Evolutionary conservation across 208 protist species (phyloP).

Genomic region (Wallacemonas collosoma): DNA sequence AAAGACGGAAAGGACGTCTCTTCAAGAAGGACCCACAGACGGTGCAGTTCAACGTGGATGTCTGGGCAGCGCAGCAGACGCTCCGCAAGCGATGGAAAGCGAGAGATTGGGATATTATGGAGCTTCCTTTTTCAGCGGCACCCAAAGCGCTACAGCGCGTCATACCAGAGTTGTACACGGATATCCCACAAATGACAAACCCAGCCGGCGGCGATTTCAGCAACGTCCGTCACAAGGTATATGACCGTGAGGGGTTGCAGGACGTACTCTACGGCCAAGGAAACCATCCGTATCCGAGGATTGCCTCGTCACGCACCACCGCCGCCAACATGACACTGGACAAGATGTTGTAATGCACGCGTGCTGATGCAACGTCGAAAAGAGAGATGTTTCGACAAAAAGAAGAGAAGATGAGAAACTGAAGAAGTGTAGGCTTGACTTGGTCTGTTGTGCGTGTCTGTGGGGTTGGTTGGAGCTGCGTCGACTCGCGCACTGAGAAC

Average conservation of each 20-base stretch:
- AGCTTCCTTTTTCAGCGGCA: slow-evolving; percentile 81
- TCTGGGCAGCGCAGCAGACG: slow-evolving; percentile 89
- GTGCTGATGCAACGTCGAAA: too few species aligned
- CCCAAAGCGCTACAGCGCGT: slow-evolving; percentile 84
- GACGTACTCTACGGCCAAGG: slow-evolving; percentile 55
- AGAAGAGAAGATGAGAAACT: too few species aligned
- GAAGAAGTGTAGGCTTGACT: too few species aligned
- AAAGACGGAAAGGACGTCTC: slow-evolving; percentile 67
- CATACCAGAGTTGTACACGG: slow-evolving; percentile 89
- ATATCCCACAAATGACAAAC: slow-evolving; percentile 77
- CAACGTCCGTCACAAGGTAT: slow-evolving; percentile 87
- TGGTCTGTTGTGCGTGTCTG: too few species aligned
- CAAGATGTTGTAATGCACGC: slow-evolving; percentile 59
- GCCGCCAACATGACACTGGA: slow-evolving; percentile 67
- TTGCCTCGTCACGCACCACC: not conserved
- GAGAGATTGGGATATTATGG: slow-evolving; percentile 87
- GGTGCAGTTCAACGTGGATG: slow-evolving; percentile 88
- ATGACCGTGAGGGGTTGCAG: slow-evolving; percentile 75
- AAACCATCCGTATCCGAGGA: slow-evolving; percentile 50
- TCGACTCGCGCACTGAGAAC: too few species aligned
- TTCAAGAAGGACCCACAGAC: slow-evolving; percentile 83
- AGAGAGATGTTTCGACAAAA: too few species aligned
- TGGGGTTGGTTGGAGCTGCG: too few species aligned
- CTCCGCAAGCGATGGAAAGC: slow-evolving; percentile 89
- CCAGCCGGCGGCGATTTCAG: slow-evolving; percentile 56